Evolutionary conservation across 2,329 filamentous ascomycete genomes (phyloP).

Genomic region (Aspergillus viridinutans): DNA sequence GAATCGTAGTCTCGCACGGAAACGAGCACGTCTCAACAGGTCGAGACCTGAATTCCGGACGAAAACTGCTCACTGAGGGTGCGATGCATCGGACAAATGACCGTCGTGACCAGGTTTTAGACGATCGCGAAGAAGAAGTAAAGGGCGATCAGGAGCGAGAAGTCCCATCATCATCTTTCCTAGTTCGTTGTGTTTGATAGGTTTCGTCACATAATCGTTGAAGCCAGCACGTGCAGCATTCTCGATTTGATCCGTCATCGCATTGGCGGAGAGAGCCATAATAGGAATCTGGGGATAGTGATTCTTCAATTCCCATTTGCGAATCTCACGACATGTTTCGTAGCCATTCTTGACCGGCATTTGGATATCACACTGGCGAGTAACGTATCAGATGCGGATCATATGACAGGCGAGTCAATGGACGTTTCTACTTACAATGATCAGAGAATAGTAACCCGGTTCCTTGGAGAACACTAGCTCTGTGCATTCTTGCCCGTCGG

Average conservation of each 20-base stretch:
- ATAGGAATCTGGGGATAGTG: slow-evolving; percentile 46
- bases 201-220: slow-evolving; percentile 49
- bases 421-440: slow-evolving; percentile 37
- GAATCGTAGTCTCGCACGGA: not conserved
- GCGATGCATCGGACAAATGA: slow-evolving; percentile 11
- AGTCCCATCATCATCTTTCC: slow-evolving; percentile 49
- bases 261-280: slow-evolving; percentile 48
- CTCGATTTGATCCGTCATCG: slow-evolving; percentile 48
- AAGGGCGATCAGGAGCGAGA: slow-evolving; percentile 40
- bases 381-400: not conserved
- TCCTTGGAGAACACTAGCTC: slow-evolving; percentile 46
- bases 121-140: slow-evolving; percentile 41
- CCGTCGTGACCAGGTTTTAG: slow-evolving; percentile 21
- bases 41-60: not conserved
- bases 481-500: slow-evolving; percentile 45
- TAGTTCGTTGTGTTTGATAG: slow-evolving; percentile 47
- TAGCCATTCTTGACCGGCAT: slow-evolving; percentile 50
- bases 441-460: slow-evolving; percentile 46
- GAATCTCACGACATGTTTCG: slow-evolving; percentile 45
- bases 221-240: slow-evolving; percentile 45
- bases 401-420: not conserved
- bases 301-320: slow-evolving; percentile 43
- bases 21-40: not conserved
- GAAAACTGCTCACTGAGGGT: not conserved
- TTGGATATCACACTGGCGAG: slow-evolving; percentile 45